Evolutionary conservation across 2,329 filamentous ascomycete species (phyloP).

Genomic region (Aphanoascus verrucosus): DNA sequence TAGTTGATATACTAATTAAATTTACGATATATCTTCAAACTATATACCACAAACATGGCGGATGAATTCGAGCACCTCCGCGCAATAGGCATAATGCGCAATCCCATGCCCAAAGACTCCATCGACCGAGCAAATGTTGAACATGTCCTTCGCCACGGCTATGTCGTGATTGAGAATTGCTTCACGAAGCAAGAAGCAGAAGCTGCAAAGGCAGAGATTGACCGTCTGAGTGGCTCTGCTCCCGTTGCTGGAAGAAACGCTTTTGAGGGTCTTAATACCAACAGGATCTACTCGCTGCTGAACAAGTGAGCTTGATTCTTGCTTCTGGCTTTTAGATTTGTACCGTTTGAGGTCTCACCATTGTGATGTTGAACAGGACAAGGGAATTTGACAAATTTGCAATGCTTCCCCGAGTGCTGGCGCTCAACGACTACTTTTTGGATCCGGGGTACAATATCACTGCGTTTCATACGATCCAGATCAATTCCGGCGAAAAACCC

Average conservation of each 20-base stretch:
- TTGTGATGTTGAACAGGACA: slow-evolving; percentile 15
- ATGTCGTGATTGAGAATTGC: slow-evolving; percentile 27
- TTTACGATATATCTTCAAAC: too few relatives aligned
- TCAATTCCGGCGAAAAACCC: slow-evolving; percentile 31
- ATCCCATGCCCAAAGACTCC: slow-evolving; percentile 17
- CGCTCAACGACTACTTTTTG: slow-evolving; percentile 35
- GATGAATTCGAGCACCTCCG: slow-evolving; percentile 1
- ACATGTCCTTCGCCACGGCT: slow-evolving; percentile 28
- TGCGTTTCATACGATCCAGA: slow-evolving; percentile 31
- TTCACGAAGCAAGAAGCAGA: slow-evolving; percentile 26
- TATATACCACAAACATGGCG: not conserved
- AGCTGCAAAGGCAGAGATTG: slow-evolving; percentile 24
- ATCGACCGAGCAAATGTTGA: slow-evolving; percentile 21
- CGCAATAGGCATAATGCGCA: slow-evolving; percentile 3
- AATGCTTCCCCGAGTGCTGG: slow-evolving; percentile 27
- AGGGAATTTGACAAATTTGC: slow-evolving; percentile 31
- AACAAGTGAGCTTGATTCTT: slow-evolving; percentile 23
- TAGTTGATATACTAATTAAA: too few relatives aligned
- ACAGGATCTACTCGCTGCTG: slow-evolving; percentile 31
- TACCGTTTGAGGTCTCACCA: not conserved
- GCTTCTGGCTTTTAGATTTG: not conserved
- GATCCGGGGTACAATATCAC: slow-evolving; percentile 29
- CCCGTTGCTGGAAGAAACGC: slow-evolving; percentile 25
- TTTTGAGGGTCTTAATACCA: slow-evolving; percentile 32
- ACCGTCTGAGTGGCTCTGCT: slow-evolving; percentile 25